Base-by-base conservation (phyloP, 164 flowering plant genomes). In the Hamamelis virginiana region DNA sequence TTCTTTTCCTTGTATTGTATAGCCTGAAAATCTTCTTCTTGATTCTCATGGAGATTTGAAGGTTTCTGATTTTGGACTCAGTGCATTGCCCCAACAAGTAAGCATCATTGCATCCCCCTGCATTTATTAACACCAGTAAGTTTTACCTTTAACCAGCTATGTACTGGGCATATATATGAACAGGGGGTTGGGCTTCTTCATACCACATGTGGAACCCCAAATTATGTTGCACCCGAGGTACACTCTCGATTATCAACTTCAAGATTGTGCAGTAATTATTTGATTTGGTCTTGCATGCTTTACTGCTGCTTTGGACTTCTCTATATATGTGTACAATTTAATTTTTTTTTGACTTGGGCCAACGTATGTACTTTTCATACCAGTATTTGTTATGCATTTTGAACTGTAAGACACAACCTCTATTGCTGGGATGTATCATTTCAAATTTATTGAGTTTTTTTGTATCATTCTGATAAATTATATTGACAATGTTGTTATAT, bases 151-250 rank as follows among this genome's bases (percentile, higher is more conserved):
- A 59, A 59, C 6, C 10, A 28, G 22, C 21, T 14, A 28, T 19
- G 18, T 65, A 50, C 22, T 48, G 33, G 68, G 63, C 25, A 8
- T 57, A 15, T 69, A 50, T 51, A 71, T 76, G 65, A 70, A 41
- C 82, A 93, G 98, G 98, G 99, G 27, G 97, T 84, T 72, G 89
- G 77, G 52, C 95, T 96, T 77, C 97, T 96, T 67, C 89, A 88
- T 63, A 96, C 99, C 14, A 96, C 97, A 62, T 96, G 99, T 79
- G 99, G 99, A 64, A 96, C 99, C 52, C 99, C 99, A 79, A 96
- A 93, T 75, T 96, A 96, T 85, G 85, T 93, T 76, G 99, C 99
- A n/a, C 98, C 98, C 26, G 99, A 96, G 97, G 98, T 96, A 87
- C 28, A 51, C 16, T 44, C 9, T 38, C 18, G 16, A 33, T 27